phyloP scores from a whole-genome alignment of 2,329 filamentous ascomycete genomes.

The Fusarium fujikuroi region DNA sequence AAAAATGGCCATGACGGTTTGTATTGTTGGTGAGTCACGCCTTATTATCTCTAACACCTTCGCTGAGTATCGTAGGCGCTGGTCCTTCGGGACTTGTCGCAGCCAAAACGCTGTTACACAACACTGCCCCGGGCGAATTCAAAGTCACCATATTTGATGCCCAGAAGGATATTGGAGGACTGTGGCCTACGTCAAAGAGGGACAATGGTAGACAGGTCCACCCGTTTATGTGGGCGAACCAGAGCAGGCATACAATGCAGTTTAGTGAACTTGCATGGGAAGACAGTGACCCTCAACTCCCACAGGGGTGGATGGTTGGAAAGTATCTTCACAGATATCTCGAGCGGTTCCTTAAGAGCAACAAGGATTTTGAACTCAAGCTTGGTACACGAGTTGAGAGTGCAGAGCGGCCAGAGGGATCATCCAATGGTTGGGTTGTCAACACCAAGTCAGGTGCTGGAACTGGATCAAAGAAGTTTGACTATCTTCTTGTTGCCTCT shows the following conservation, averaged over 20 bases:
- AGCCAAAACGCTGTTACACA: slow-evolving; percentile 77
- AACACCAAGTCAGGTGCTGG: slow-evolving; percentile 49
- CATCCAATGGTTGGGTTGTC: slow-evolving; percentile 57
- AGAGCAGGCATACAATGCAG: slow-evolving; percentile 80
- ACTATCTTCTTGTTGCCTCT: slow-evolving; percentile 77
- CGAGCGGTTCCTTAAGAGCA: slow-evolving; percentile 63
- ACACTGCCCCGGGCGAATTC: slow-evolving; percentile 65
- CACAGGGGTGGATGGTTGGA: slow-evolving; percentile 81
- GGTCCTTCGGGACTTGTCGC: slow-evolving; percentile 76
- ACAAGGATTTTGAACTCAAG: slow-evolving; percentile 56
- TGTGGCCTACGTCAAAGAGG: slow-evolving; percentile 72
- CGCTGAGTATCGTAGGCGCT: slow-evolving; percentile 60
- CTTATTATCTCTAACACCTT: neutral
- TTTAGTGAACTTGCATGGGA: slow-evolving; percentile 80
- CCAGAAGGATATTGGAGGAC: slow-evolving; percentile 73
- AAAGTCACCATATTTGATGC: slow-evolving; percentile 77
- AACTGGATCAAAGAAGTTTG: slow-evolving; percentile 66
- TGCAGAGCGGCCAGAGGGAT: slow-evolving; percentile 49
- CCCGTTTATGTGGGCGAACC: slow-evolving; percentile 77
- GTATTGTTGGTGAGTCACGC: slow-evolving; percentile 51
- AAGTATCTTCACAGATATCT: slow-evolving; percentile 75
- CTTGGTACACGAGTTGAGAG: slow-evolving; percentile 60
- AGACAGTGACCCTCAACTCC: slow-evolving; percentile 70
- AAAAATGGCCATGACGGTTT: slow-evolving; percentile 54
- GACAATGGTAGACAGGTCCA: slow-evolving; percentile 66